Base-by-base conservation (phyloP, 306 rosid genomes). In the Mimosa bimucronata region DNA sequence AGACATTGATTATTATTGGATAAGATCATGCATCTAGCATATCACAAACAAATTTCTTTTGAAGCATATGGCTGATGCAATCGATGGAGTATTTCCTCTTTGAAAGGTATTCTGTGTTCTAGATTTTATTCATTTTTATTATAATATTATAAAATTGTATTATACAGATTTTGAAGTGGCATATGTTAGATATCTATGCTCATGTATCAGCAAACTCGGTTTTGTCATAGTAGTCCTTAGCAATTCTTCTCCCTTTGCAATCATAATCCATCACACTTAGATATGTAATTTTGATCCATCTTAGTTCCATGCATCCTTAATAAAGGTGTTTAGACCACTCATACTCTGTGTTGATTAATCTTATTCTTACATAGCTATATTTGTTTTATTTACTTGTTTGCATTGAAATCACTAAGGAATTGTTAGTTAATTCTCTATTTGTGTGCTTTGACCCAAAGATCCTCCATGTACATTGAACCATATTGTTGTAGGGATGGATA, bases 401-500 rank as follows among this genome's bases (percentile, higher is more conserved):
- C 38, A 16, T 30, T 61, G 71, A 64, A 77, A 44, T 68, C 44
- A 30, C 65, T n/a, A 31, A 28, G 48, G 60, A 72, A 15, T n/a
- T 7, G 64, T 72, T 73, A 18, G 58, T 30, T 61, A 50, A 70
- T 79, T 69, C 55, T 57, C 50, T 62, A 72, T 76, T 48, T 77
- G 79, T 71, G 78, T 81, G 28, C 26, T 7, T 52, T 52, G 23
- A 23, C 58, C 23, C 1, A 52, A 52, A n/a, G 19, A 53, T 53
- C 60, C 58, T 62, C 58, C 74, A 58, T 74, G 78, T 79, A 26
- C 53, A 28, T 67, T 80, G 14, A 71, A 70, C 82, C 64, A 55
- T 73, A 58, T 70, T 77, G 75, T 77, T 87, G 82, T 91, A 94
- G 97, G 98, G 89, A 78, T 94, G 98, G 98, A 78, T 92, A 25